phyloP scores from a whole-genome alignment of 176 grass and related monocot species.

The Saccharum spontaneum region DNA sequence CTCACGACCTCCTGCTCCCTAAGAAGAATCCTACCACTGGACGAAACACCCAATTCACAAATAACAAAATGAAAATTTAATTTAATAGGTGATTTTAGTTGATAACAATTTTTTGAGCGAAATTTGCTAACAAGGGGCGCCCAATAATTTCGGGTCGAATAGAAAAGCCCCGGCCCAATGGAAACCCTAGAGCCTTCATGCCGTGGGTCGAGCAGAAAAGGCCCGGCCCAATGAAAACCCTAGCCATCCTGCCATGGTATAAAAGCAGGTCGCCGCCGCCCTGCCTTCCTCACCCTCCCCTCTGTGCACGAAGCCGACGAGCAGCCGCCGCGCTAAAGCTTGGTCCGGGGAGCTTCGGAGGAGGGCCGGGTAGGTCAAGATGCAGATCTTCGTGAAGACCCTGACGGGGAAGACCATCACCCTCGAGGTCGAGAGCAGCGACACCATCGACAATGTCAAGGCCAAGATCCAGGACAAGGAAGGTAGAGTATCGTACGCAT shows the following conservation, averaged over 20 bases:
- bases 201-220: not conserved
- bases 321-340: not conserved
- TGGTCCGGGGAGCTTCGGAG: not conserved
- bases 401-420: constrained; percentile 97
- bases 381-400: constrained; percentile 99
- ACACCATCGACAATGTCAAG: constrained; percentile 98
- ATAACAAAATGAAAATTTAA: not conserved
- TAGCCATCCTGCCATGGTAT: not conserved
- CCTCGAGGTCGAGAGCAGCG: constrained; percentile 97
- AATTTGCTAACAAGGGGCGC: not conserved
- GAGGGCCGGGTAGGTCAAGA: constrained; percentile 27
- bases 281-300: not conserved
- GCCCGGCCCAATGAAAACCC: constrained; percentile 25
- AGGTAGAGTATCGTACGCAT: constrained; percentile 26
- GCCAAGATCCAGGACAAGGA: constrained; percentile 99
- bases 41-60: constrained; percentile 55
- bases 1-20: constrained; percentile 88
- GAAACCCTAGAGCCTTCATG: constrained; percentile 13
- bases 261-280: not conserved
- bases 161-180: not conserved
- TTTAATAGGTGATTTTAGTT: not conserved
- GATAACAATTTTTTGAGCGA: not conserved
- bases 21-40: constrained; percentile 99
- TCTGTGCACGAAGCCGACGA: not conserved
- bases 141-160: not conserved